Percentiles rank a stretch among this genome's conserved stretches.
These are phyloP conservation scores for Trametes cinnabarina DNA, from an alignment of 768 basidiomycete species.

Conservation along the genomic window DNA sequence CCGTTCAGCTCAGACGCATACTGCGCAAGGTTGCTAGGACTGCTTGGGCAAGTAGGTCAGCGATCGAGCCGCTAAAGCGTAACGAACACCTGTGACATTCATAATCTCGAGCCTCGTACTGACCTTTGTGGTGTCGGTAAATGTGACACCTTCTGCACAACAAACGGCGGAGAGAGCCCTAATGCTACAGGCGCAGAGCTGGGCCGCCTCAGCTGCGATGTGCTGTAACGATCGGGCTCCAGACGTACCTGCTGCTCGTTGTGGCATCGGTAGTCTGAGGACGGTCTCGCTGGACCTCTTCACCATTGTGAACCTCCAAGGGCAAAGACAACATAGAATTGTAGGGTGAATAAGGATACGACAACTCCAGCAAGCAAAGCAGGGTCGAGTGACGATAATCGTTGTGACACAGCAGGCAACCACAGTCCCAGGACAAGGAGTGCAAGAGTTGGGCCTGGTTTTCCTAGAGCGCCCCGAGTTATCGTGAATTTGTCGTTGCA, in stretches of 20 bases:
- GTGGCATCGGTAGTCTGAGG: not conserved
- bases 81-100: no score
- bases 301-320: not conserved
- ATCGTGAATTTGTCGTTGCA: not conserved
- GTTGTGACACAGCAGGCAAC: not conserved
- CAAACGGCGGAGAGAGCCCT: slow-evolving; percentile 14
- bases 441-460: not conserved
- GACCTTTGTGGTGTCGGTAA: slow-evolving; percentile 36
- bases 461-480: not conserved
- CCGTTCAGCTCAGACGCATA: slow-evolving; percentile 25
- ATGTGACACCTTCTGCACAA: slow-evolving; percentile 21
- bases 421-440: not conserved
- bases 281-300: not conserved
- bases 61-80: no score
- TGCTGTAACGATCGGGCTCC: not conserved
- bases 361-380: not conserved
- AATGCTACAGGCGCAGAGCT: not conserved
- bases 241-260: slow-evolving; percentile 9
- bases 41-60: slow-evolving; percentile 17
- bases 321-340: slow-evolving; percentile 1
- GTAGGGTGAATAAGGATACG: not conserved
- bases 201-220: not conserved
- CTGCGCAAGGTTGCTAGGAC: slow-evolving; percentile 34
- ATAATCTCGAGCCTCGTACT: no score
- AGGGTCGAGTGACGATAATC: not conserved